Percentiles rank a stretch among this genome's conserved stretches.
These are phyloP conservation scores for Citrus cavaleriei DNA, from an alignment of 345 rosid genomes.

Conservation along the genomic window DNA sequence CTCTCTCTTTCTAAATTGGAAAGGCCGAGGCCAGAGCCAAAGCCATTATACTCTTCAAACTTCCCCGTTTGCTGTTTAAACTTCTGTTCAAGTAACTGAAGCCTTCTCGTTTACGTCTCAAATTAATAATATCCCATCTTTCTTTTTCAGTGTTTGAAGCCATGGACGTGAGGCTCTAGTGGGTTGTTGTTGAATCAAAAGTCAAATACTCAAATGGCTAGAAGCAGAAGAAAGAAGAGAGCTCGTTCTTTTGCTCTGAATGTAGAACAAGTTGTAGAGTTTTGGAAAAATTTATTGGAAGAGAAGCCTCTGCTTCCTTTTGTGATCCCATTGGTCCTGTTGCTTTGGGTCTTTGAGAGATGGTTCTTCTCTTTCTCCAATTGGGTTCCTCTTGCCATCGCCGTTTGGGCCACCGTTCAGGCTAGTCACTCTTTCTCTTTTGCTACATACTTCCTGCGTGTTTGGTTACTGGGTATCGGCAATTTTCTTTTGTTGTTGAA, in stretches of 20 bases:
- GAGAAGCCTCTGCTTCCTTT: slow-evolving; percentile 64
- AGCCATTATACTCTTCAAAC: not conserved
- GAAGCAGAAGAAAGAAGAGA: slow-evolving; percentile 36
- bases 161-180: not conserved
- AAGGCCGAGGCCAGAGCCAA: not conserved
- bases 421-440: slow-evolving; percentile 19
- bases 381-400: slow-evolving; percentile 85
- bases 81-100: not conserved
- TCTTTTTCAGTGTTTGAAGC: not conserved
- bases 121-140: not conserved
- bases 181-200: not conserved
- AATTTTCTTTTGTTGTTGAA: not conserved
- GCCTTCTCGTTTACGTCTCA: not conserved
- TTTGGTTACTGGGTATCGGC: not conserved
- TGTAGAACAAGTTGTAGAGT: slow-evolving; percentile 44
- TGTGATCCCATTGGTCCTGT: slow-evolving; percentile 55
- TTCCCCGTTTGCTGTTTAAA: not conserved
- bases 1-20: not conserved
- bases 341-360: slow-evolving; percentile 80
- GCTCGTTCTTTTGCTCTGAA: slow-evolving; percentile 19
- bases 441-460: not conserved
- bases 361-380: slow-evolving; percentile 85
- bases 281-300: slow-evolving; percentile 44
- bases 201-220: slow-evolving; percentile 25
- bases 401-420: slow-evolving; percentile 94